A percentile compares a stretch with the other conserved stretches of the same genome.
Evolutionary conservation across 371 early-diverging fungal genomes (phyloP).

Genomic region (Umbelopsis sp.): DNA sequence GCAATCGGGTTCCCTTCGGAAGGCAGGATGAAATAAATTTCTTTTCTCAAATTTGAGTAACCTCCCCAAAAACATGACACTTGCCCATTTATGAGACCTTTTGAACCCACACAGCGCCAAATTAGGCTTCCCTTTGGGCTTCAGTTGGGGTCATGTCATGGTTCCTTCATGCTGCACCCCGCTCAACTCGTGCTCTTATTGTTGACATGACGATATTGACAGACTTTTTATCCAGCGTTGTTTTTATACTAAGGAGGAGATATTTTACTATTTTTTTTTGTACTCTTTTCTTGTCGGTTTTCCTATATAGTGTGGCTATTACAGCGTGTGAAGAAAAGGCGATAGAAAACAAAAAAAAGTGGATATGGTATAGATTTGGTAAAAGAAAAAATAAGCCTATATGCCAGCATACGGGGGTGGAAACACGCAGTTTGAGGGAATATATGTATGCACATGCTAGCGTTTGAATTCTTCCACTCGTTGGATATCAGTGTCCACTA

Average conservation of each 20-base stretch:
- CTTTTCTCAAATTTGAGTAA: neutral
- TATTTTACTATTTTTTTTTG: no score
- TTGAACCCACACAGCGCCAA: neutral
- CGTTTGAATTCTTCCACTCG: neutral
- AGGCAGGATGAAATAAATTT: neutral
- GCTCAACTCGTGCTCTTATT: no score
- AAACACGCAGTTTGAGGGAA: no score
- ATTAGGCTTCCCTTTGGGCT: neutral
- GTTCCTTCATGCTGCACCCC: neutral
- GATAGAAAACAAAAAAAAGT: neutral
- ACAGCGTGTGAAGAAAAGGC: no score
- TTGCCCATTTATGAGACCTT: neutral
- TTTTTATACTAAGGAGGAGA: no score
- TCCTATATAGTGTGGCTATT: no score
- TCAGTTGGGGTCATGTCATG: neutral
- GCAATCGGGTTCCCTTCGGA: neutral
- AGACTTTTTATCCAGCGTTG: no score
- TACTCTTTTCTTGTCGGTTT: no score
- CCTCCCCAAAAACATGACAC: neutral
- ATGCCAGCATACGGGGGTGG: constrained; percentile 10
- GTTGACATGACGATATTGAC: no score
- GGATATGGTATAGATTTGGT: neutral
- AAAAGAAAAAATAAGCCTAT: neutral
- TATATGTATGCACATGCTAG: neutral
- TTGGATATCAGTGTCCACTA: neutral